Evolutionary conservation across 2,329 filamentous ascomycete genomes (phyloP).

Genomic region (Myotisia sp.): DNA sequence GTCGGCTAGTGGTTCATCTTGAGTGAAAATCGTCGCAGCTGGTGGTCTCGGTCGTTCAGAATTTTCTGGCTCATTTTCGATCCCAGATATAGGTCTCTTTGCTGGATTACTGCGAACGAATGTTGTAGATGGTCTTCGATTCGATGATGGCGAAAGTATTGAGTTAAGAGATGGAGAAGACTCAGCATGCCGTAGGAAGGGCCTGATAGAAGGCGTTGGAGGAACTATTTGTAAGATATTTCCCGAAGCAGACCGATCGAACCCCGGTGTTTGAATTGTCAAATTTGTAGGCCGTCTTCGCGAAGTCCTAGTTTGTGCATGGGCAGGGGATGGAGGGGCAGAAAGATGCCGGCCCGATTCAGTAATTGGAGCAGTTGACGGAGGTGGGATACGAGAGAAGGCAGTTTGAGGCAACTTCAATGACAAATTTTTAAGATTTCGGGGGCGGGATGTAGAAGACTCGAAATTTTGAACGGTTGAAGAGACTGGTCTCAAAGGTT

Average conservation of each 20-base stretch:
- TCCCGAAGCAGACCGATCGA: conserved; percentile 37
- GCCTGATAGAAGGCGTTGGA: conserved; percentile 39
- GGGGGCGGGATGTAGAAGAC: conserved; percentile 29
- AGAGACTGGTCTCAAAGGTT: conserved; percentile 10
- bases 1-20: conserved; percentile 29
- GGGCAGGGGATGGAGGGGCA: conserved; percentile 43
- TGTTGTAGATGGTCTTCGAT: background rate
- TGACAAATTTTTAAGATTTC: conserved; percentile 51
- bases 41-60: conserved; percentile 15
- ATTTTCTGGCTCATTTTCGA: conserved; percentile 20
- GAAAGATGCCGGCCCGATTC: conserved; percentile 32
- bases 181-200: conserved; percentile 46
- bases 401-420: conserved; percentile 42
- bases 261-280: conserved; percentile 43
- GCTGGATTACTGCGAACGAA: conserved; percentile 14
- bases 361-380: conserved; percentile 36
- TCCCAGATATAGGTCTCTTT: conserved; percentile 16
- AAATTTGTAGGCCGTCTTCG: conserved; percentile 45
- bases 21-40: conserved; percentile 15
- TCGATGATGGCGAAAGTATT: conserved; percentile 35
- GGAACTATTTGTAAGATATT: conserved; percentile 39
- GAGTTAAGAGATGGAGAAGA: conserved; percentile 46
- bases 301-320: conserved; percentile 40
- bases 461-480: conserved; percentile 27
- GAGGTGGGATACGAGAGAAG: conserved; percentile 29